A percentile compares a stretch with the other conserved stretches of the same genome.
Conservation (phyloP, 371 early-diverging fungal species). For the Massospora cicadina region DNA sequence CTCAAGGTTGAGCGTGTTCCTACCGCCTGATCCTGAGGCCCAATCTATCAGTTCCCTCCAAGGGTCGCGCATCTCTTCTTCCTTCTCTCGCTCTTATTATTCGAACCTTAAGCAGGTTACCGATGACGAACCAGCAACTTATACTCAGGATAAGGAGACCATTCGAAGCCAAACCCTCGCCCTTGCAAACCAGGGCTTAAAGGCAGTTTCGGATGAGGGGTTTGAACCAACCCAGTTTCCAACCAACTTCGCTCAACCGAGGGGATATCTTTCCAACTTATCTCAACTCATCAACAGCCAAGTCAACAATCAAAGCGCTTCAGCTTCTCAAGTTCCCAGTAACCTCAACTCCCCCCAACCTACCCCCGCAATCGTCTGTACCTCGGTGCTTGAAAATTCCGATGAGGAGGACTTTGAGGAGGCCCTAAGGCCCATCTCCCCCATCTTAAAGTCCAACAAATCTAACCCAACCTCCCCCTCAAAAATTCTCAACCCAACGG, state of each 20-base stretch:
- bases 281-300: constrained; percentile 9
- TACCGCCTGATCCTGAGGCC: constrained; percentile 4
- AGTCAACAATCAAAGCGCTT: background rate
- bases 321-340: background rate
- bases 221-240: background rate
- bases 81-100: constrained; percentile 7
- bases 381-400: background rate
- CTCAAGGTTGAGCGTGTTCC: background rate
- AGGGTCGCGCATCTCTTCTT: background rate
- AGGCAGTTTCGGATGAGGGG: constrained; percentile 3
- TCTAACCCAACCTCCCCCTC: background rate
- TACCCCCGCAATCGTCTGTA: background rate
- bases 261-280: background rate
- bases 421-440: background rate
- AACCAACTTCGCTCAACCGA: background rate
- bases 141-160: background rate
- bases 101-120: background rate
- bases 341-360: background rate
- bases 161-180: constrained; percentile 8
- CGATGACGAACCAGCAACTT: background rate
- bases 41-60: background rate
- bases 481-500: background rate
- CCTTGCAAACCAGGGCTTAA: constrained; percentile 9
- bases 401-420: constrained; percentile 10
- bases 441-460: background rate